Evolutionary conservation across 768 basidiomycete genomes (phyloP).

Genomic region (Amylocystis lapponica): DNA sequence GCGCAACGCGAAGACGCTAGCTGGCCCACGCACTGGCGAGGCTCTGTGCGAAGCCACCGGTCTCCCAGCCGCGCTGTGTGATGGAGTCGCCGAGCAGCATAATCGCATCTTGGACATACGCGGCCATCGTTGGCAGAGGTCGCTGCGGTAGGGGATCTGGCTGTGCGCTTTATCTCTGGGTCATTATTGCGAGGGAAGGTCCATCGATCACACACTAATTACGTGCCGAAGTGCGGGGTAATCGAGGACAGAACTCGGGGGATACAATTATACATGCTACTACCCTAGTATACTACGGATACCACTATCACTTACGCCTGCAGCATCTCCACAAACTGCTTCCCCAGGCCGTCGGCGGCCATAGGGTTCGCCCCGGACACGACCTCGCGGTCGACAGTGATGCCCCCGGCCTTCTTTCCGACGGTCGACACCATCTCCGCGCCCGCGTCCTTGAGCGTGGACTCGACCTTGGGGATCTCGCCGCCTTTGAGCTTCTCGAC

Average conservation of each 20-base stretch:
- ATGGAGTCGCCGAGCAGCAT: slow-evolving; percentile 82
- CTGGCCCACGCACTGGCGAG: slow-evolving; percentile 52
- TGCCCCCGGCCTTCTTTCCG: slow-evolving; percentile 15
- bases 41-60: slow-evolving; percentile 59
- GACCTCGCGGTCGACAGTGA: slow-evolving; percentile 22
- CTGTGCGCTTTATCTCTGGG: too few relatives aligned
- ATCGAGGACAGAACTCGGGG: too few relatives aligned
- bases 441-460: slow-evolving; percentile 15
- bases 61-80: slow-evolving; percentile 62
- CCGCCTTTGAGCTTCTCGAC: slow-evolving; percentile 22
- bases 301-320: slow-evolving; percentile 3
- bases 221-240: neutral
- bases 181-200: too few relatives aligned
- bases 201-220: too few relatives aligned
- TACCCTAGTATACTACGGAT: too few relatives aligned
- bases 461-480: slow-evolving; percentile 20
- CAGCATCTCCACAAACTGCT: slow-evolving; percentile 22
- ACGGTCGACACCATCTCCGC: slow-evolving; percentile 16
- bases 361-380: slow-evolving; percentile 21
- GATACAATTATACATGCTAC: too few relatives aligned
- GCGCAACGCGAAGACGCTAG: neutral
- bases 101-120: slow-evolving; percentile 54
- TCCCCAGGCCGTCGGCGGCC: slow-evolving; percentile 17
- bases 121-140: slow-evolving; percentile 39
- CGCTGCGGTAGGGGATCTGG: neutral